Conservation (phyloP, 1,284 basidiomycete genomes). For the Phellinidium pouzarii region DNA sequence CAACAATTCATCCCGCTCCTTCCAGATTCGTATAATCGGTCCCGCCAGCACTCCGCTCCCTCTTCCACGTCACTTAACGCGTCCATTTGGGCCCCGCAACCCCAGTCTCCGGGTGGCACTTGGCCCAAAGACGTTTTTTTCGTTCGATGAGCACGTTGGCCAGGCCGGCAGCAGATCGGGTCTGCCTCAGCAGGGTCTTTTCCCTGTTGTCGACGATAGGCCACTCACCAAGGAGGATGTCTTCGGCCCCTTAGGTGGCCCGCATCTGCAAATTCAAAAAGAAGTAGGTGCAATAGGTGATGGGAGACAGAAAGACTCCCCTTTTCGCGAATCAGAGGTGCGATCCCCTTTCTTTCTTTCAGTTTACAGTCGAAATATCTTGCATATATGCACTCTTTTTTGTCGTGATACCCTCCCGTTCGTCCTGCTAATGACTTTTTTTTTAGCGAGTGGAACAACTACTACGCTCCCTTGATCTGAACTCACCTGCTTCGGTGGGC, state of each 20-base stretch:
- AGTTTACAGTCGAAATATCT: conserved; percentile 21
- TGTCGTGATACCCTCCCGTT: conserved; percentile 20
- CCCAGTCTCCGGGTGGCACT: conserved; percentile 53
- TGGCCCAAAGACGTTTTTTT: conserved; percentile 60
- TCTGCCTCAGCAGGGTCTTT: conserved; percentile 24
- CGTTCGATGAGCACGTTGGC: conserved; percentile 35
- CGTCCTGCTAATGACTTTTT: conserved; percentile 8
- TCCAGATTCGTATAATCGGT: conserved; percentile 13
- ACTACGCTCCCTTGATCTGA: conserved; percentile 65
- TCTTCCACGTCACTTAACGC: conserved; percentile 22
- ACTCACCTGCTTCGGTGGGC: conserved; percentile 53
- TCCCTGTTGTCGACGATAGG: conserved; percentile 25
- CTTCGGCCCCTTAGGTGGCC: conserved; percentile 46
- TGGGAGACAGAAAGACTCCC: conserved; percentile 55
- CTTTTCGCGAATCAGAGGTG: conserved; percentile 50
- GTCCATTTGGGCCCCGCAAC: conserved; percentile 75
- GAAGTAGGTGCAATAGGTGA: conserved; percentile 69
- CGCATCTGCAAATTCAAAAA: conserved; percentile 32
- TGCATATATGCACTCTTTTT: conserved; percentile 20
- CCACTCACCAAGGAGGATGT: conserved; percentile 48
- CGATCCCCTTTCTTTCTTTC: conserved; percentile 24
- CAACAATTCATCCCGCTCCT: conserved; percentile 18
- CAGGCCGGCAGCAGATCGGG: conserved; percentile 36
- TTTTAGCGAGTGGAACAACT: conserved; percentile 68
- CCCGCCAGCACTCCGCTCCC: conserved; percentile 17